Percentiles rank a stretch among this genome's conserved stretches.
Evolutionary conservation across 805 yeast species (phyloP).

Genomic region (Blastobotrys terrestris): DNA sequence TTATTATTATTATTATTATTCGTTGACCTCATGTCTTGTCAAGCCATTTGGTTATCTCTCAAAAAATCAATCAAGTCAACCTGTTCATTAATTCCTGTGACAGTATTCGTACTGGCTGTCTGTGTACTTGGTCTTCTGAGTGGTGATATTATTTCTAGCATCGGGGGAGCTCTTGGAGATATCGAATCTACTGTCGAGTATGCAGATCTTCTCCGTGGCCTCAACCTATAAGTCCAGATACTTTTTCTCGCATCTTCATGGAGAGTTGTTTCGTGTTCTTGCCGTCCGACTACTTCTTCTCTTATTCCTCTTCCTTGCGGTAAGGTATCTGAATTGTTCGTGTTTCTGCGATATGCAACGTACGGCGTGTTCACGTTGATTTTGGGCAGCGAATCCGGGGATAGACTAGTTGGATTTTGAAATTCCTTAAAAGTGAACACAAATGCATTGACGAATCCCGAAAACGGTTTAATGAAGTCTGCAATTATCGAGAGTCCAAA

Average conservation of each 20-base stretch:
- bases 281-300: too few relatives aligned
- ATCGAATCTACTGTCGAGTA: background rate
- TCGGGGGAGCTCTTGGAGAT: background rate
- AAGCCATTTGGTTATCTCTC: background rate
- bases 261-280: background rate
- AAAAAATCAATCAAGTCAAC: background rate
- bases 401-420: background rate
- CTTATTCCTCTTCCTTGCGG: too few relatives aligned
- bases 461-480: slow-evolving; percentile 70
- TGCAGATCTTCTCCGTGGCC: background rate
- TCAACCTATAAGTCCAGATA: background rate
- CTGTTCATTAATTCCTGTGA: background rate
- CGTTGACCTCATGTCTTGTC: background rate
- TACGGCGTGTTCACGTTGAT: background rate
- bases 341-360: background rate
- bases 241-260: background rate
- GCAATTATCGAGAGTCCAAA: slow-evolving; percentile 59
- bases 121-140: background rate
- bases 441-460: slow-evolving; percentile 66
- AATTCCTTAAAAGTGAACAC: slow-evolving; percentile 68
- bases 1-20: background rate
- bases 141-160: background rate
- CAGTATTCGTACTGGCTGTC: background rate
- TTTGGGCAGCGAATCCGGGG: background rate
- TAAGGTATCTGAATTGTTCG: background rate